Conservation (phyloP, 148 eudicot species). For the Rheum nobile region DNA sequence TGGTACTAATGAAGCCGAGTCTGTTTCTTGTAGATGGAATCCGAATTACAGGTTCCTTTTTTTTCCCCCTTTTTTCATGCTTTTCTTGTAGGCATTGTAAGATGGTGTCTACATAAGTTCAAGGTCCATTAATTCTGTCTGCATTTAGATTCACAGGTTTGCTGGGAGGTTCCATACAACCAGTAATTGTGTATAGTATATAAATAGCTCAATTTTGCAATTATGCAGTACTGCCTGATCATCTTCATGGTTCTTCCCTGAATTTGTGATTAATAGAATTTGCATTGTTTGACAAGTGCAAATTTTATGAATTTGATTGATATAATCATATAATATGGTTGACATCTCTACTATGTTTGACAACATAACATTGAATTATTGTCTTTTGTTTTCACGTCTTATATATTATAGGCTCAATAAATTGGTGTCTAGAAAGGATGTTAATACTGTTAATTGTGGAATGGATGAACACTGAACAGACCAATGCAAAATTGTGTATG, state of each 20-base stretch:
- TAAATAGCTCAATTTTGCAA: slow-evolving; percentile 1
- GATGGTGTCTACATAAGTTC: neutral
- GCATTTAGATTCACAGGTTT: slow-evolving; percentile 1
- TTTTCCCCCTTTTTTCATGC: neutral
- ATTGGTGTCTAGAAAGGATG: neutral
- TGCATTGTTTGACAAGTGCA: too few species aligned
- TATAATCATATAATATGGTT: too few species aligned
- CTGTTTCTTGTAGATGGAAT: slow-evolving; percentile 5
- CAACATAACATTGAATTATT: neutral
- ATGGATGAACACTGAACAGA: neutral
- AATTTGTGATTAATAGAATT: neutral
- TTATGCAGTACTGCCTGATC: neutral
- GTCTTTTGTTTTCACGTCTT: neutral
- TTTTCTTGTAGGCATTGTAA: neutral
- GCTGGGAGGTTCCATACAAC: neutral
- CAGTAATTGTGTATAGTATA: slow-evolving; percentile 1
- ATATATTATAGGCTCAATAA: neutral
- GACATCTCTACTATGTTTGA: neutral
- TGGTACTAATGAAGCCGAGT: neutral
- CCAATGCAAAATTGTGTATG: neutral
- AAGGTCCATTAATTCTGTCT: neutral
- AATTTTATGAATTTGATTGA: neutral
- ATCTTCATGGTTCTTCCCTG: neutral
- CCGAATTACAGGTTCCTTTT: slow-evolving; percentile 8
- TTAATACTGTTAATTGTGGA: too few species aligned